Conservation (phyloP, 352 stramenopile genomes). For the Phytophthora parvispora region DNA sequence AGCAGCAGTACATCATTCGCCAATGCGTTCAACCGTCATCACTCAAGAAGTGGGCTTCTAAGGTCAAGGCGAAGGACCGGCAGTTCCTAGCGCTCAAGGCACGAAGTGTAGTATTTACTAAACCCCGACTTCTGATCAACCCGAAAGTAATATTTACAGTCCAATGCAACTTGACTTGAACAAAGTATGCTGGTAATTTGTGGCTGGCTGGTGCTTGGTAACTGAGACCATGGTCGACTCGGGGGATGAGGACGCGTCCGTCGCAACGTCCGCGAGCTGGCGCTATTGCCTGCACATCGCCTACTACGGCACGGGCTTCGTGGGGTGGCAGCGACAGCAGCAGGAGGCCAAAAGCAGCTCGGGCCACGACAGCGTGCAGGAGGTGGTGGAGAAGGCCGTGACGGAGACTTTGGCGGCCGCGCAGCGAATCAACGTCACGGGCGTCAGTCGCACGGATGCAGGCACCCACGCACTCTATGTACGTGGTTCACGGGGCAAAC, state of each 20-base stretch:
- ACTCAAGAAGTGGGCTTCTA: slow-evolving; percentile 80
- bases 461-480: slow-evolving; percentile 90
- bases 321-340: slow-evolving; percentile 88
- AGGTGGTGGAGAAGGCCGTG: slow-evolving; percentile 79
- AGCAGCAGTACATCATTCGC: slow-evolving; percentile 84
- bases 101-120: too few species aligned
- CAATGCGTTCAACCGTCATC: slow-evolving; percentile 81
- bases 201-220: slow-evolving; percentile 18
- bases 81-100: slow-evolving; percentile 73
- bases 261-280: slow-evolving; percentile 29
- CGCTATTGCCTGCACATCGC: slow-evolving; percentile 81
- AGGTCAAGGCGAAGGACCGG: slow-evolving; percentile 76
- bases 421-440: slow-evolving; percentile 83
- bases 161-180: slow-evolving; percentile 25
- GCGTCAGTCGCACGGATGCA: slow-evolving; percentile 86
- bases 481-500: slow-evolving; percentile 8
- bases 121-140: too few species aligned
- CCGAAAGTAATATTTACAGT: too few species aligned
- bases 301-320: slow-evolving; percentile 80
- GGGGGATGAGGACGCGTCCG: slow-evolving; percentile 1
- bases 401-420: slow-evolving; percentile 52
- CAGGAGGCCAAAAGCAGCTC: slow-evolving; percentile 60
- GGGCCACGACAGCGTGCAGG: slow-evolving; percentile 80
- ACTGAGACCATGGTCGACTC: slow-evolving; percentile 13
- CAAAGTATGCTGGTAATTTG: slow-evolving; percentile 28